Base-by-base conservation (phyloP, 192 early-diverging fungal genomes). In the Gaertneriomyces semiglobifer region DNA sequence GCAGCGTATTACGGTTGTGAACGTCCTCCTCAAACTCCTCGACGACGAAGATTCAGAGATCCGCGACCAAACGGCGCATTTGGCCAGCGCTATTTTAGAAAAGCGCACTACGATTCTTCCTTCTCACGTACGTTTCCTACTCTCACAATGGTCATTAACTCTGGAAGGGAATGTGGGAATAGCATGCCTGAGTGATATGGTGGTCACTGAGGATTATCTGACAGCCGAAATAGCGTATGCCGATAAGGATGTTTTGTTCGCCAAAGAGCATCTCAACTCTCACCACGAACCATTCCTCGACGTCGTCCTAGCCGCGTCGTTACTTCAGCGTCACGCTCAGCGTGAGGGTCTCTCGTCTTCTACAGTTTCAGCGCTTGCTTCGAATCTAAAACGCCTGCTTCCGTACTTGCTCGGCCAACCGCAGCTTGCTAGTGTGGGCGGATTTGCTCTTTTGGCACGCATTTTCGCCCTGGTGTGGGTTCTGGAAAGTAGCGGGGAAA, bases 261-360 rank as follows among this genome's bases (percentile, higher is more conserved):
- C 83, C 25, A 86, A 89, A 50, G 92, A 93, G 70, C 80, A 81
- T 7, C 80, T 84, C 8, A 93, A 93, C 67, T 79, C 89, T 19
- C 88, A 88, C 63, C 83, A 86, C 7, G 92, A 93, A 70, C 81
- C 86, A 61, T 67, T 86, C 58, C 75, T 90, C 44, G 86, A 91
- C 58, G 39, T 57, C 20, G 14, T 57, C 33, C 33, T 57, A 14
- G 55, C 55, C n/a, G n/a, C 50, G n/a, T n/a, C 50, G n/a, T 52
- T n/a, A n/a, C 50, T 52, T 6, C n/a, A 52, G 50, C 50, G 50
- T 4, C 25, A 33, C 25, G 25, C 25, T 33, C 25, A 33, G 25
- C 25, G 25, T 1, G 25, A 33, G 25, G 25, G 25, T 33, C 25
- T 33, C 25, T 33, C 25, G 25, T 33, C 25, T 33, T 33, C 25